These are phyloP conservation scores for Penicillium tannophilum DNA, from an alignment of 495 filamentous ascomycete genomes.

Conservation along the genomic window DNA sequence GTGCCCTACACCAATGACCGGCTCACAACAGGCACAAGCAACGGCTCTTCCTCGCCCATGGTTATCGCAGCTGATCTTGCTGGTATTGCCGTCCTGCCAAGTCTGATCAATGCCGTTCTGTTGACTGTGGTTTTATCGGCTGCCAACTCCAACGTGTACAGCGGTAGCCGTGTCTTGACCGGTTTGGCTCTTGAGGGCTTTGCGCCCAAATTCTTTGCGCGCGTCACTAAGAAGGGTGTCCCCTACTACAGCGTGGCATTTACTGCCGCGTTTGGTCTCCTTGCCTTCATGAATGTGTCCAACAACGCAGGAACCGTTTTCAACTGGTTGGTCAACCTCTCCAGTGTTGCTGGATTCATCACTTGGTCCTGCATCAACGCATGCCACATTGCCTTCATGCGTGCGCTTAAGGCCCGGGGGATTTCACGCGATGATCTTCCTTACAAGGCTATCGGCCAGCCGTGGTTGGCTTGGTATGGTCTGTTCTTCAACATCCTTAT, in stretches of 20 bases:
- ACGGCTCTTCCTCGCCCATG: conserved; percentile 66
- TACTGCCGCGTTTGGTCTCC: conserved; percentile 49
- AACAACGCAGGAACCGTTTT: conserved; percentile 46
- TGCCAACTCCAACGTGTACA: conserved; percentile 80
- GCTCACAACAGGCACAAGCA: conserved; percentile 38
- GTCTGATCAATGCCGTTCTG: conserved; percentile 77
- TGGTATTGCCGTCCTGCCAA: conserved; percentile 64
- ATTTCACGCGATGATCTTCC: conserved; percentile 51
- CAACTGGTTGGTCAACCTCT: conserved; percentile 58
- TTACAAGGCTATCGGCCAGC: conserved; percentile 52
- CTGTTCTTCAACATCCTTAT: conserved; percentile 61
- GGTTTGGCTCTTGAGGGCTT: conserved; percentile 61
- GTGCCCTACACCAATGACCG: conserved; percentile 49
- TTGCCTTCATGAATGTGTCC: conserved; percentile 53
- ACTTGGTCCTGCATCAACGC: conserved; percentile 62
- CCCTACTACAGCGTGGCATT: conserved; percentile 49
- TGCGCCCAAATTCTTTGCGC: conserved; percentile 58
- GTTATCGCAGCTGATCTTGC: conserved; percentile 64
- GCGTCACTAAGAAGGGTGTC: conserved; percentile 48
- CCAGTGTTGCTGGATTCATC: conserved; percentile 62
- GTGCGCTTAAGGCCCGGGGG: conserved; percentile 50
- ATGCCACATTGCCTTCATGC: conserved; percentile 60
- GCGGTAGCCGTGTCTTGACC: conserved; percentile 63
- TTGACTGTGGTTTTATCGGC: conserved; percentile 68
- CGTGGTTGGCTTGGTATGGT: conserved; percentile 53